phyloP scores from a whole-genome alignment of 2,329 filamentous ascomycete species.

The Hymenoscyphus repandus region DNA sequence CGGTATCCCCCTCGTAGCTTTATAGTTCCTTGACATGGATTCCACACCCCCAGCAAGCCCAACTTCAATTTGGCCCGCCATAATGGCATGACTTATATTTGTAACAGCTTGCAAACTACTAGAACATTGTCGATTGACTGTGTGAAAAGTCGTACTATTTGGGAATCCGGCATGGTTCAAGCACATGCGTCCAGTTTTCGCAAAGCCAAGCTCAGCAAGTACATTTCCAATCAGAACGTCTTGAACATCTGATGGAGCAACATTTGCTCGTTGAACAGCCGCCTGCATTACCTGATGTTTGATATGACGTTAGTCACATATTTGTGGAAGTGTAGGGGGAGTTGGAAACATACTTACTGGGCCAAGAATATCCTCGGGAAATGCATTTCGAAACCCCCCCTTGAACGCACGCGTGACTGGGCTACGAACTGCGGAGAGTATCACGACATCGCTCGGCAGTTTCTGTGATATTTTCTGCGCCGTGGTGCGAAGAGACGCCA shows the following conservation, averaged over 20 bases:
- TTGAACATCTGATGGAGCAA: conserved; percentile 54
- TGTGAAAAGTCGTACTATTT: conserved; percentile 56
- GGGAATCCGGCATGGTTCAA: conserved; percentile 58
- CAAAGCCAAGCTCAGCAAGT: conserved; percentile 60
- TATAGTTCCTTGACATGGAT: conserved; percentile 66
- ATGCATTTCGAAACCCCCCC: conserved; percentile 59
- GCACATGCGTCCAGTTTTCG: conserved; percentile 64
- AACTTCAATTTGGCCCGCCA: conserved; percentile 53
- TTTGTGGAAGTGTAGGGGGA: not conserved
- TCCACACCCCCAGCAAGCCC: conserved; percentile 65
- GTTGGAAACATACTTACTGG: conserved; percentile 28
- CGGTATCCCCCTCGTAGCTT: conserved; percentile 53
- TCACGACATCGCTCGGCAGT: conserved; percentile 57
- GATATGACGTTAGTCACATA: no score
- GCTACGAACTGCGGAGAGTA: conserved; percentile 61
- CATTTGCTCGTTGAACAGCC: conserved; percentile 54
- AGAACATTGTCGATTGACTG: conserved; percentile 61
- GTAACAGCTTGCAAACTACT: conserved; percentile 60
- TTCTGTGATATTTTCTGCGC: conserved; percentile 34
- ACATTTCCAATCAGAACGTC: conserved; percentile 63
- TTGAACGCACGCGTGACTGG: conserved; percentile 62
- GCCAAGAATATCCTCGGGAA: conserved; percentile 61
- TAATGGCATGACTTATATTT: conserved; percentile 54
- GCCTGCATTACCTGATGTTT: conserved; percentile 33
- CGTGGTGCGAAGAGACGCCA: conserved; percentile 13